Conservation (phyloP, 176 grass and related monocot species). For the Chrysopogon serrulatus region DNA sequence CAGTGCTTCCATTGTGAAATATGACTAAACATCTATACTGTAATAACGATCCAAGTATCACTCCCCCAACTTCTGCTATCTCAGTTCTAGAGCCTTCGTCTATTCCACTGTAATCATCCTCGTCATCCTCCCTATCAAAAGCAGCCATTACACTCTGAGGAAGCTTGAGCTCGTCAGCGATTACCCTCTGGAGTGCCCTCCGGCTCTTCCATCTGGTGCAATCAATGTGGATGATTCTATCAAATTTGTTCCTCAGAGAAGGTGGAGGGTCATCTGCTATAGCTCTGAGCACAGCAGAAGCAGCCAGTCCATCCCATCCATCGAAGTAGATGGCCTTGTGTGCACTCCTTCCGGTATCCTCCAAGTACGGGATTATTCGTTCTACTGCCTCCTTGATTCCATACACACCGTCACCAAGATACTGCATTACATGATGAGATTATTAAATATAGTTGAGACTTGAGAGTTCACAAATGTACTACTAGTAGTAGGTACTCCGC, state of each 20-base stretch:
- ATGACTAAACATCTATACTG: not conserved
- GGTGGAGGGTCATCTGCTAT: not conserved
- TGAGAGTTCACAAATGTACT: too few species aligned
- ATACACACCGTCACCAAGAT: too few species aligned
- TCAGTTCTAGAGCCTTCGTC: not conserved
- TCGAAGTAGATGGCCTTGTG: not conserved
- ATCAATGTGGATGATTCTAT: not conserved
- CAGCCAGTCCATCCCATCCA: not conserved
- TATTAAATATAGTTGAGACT: too few species aligned
- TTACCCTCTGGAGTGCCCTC: not conserved
- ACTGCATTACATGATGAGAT: too few species aligned
- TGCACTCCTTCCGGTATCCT: not conserved
- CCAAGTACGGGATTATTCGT: not conserved
- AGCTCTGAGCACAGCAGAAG: slow-evolving; percentile 1
- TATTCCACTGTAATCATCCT: not conserved
- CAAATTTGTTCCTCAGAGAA: not conserved
- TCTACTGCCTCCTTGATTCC: rapidly evolving
- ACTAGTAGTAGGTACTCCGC: too few species aligned
- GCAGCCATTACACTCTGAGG: not conserved
- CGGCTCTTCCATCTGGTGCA: not conserved
- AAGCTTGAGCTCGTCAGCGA: not conserved
- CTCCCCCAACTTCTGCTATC: not conserved
- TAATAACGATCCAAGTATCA: not conserved
- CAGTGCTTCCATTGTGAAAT: not conserved
- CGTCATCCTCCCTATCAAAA: not conserved